Evolutionary conservation across 768 basidiomycete species (phyloP).

Genomic region (Paxillus rubicundulus): DNA sequence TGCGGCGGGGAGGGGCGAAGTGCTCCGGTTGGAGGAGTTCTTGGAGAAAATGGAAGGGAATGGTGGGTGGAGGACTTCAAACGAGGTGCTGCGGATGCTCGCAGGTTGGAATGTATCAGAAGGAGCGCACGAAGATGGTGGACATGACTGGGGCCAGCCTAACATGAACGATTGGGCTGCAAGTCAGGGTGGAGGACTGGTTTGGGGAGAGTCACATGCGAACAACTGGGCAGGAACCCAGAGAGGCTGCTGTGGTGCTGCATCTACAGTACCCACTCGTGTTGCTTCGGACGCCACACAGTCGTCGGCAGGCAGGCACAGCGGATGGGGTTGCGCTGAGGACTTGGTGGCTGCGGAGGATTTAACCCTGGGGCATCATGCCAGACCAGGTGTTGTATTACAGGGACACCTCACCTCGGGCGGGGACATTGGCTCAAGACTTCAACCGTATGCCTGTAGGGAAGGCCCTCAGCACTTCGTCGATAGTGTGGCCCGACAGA

Average conservation of each 20-base stretch:
- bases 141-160: conserved; percentile 9
- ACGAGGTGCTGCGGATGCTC: conserved; percentile 28
- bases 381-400: background rate
- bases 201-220: conserved; percentile 5
- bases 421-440: background rate
- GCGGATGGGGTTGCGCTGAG: conserved; percentile 18
- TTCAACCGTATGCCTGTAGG: background rate
- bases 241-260: conserved; percentile 13
- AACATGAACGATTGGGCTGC: conserved; percentile 8
- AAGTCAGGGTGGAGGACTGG: conserved; percentile 2
- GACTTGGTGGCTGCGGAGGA: conserved; percentile 11
- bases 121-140: background rate
- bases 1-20: conserved; percentile 46
- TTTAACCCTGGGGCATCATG: background rate
- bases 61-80: conserved; percentile 30
- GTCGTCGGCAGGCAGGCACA: conserved; percentile 11
- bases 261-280: background rate
- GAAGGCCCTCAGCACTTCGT: conserved; percentile 38
- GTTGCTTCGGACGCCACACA: conserved; percentile 21
- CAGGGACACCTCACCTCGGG: background rate
- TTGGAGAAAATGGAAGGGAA: conserved; percentile 39
- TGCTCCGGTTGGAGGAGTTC: conserved; percentile 45
- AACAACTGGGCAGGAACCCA: conserved; percentile 3
- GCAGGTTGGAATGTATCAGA: conserved; percentile 24
- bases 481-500: conserved; percentile 43